Conservation (phyloP, 345 rosid genomes). For the Mangifera indica region DNA sequence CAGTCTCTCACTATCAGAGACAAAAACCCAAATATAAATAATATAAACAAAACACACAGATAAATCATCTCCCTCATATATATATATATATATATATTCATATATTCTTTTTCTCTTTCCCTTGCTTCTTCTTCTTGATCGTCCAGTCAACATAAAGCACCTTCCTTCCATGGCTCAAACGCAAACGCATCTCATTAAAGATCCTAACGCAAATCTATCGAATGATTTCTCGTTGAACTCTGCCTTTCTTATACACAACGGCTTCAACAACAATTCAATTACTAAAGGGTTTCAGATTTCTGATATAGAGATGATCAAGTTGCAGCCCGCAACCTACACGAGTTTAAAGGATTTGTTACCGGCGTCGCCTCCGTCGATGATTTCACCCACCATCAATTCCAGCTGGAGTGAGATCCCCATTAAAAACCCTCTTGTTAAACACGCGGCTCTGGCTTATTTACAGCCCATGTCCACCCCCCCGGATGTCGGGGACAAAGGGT, state of each 20-base stretch:
- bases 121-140: background rate
- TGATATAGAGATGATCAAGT: constrained; percentile 41
- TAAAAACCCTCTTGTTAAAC: constrained; percentile 58
- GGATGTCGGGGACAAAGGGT: constrained; percentile 31
- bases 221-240: constrained; percentile 10
- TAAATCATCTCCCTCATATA: too few relatives aligned
- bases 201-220: constrained; percentile 4
- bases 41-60: too few relatives aligned
- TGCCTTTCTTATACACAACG: constrained; percentile 25
- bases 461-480: constrained; percentile 54
- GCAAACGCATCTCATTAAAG: background rate
- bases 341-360: constrained; percentile 56
- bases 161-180: constrained; percentile 4
- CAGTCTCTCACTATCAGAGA: too few relatives aligned
- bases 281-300: constrained; percentile 13
- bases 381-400: constrained; percentile 40
- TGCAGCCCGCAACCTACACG: constrained; percentile 40
- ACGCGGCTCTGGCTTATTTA: constrained; percentile 60
- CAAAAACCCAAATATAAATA: too few relatives aligned
- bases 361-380: constrained; percentile 20
- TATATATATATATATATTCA: background rate
- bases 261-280: background rate
- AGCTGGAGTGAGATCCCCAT: constrained; percentile 60
- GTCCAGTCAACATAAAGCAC: background rate
- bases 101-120: background rate